phyloP scores from a whole-genome alignment of 208 protist species.

The Lotmaria passim region DNA sequence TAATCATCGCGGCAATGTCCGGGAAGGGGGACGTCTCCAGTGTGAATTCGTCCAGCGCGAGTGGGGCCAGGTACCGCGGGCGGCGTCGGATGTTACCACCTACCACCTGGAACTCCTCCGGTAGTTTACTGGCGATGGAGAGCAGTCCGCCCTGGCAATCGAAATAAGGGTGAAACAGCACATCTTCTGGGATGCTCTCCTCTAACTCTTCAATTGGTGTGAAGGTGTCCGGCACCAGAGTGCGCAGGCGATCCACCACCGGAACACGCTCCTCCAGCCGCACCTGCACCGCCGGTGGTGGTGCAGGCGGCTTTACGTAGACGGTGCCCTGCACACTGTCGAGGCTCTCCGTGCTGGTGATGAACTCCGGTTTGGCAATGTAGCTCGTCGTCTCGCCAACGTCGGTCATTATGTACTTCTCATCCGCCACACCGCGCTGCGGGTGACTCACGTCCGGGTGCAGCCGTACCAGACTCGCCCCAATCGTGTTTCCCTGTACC shows the following conservation, averaged over 20 bases:
- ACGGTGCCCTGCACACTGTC: conserved; percentile 52
- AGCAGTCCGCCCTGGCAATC: conserved; percentile 88
- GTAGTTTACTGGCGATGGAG: conserved; percentile 83
- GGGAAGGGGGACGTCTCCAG: conserved; percentile 75
- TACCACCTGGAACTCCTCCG: conserved; percentile 86
- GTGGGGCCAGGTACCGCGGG: conserved; percentile 70
- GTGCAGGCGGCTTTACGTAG: conserved; percentile 43
- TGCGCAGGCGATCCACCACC: conserved; percentile 77
- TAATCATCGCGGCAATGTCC: conserved; percentile 60
- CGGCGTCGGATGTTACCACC: conserved; percentile 70
- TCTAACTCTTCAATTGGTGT: conserved; percentile 69
- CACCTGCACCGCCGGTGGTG: conserved; percentile 81
- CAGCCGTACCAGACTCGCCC: conserved; percentile 67
- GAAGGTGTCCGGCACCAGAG: conserved; percentile 72
- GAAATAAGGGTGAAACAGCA: conserved; percentile 91
- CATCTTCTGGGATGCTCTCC: conserved; percentile 77
- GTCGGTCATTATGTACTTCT: conserved; percentile 88
- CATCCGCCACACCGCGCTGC: conserved; percentile 68
- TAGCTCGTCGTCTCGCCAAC: conserved; percentile 75
- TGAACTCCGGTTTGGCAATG: conserved; percentile 75
- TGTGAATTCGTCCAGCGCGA: conserved; percentile 75
- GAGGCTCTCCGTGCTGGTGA: conserved; percentile 69
- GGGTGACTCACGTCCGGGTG: conserved; percentile 78
- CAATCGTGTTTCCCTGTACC: conserved; percentile 37
- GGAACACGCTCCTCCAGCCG: conserved; percentile 82